Evolutionary conservation across 371 early-diverging fungal genomes (phyloP), one percentile per base, ranked within the genome.

Genomic region (Mycotypha africana): DNA sequence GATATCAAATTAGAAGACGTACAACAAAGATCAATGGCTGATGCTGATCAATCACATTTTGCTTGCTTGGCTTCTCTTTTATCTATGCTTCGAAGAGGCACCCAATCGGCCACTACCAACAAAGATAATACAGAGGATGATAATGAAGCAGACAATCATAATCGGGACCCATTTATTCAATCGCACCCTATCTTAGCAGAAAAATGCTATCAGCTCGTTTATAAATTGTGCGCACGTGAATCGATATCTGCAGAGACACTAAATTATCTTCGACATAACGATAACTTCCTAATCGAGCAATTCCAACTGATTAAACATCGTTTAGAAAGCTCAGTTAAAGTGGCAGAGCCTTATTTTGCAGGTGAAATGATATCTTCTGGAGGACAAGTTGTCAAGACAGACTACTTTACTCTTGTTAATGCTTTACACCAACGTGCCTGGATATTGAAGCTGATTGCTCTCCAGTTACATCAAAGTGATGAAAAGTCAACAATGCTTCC

Each of bases 391-490:
- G 36, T 67, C 42, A 45, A 51, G n/a, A 62, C 59, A 15, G 73
- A 78, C 37, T 72, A 78, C 32, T 52, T 62, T 42, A 67, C 64
- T 8, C 38, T 81, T 21, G 47, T 70, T 17, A 79, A 86, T 9
- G 78, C 79, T 44, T 71, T 93, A 35, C 78, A 91, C 47, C 88
- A 88, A 39, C 85, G 89, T 20, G 79, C 92, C 2, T 94, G 93
- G 93, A 60, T 93, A 14, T 70, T 93, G 69, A 76, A 87, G 40
- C 61, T 79, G 31, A 57, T 89, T n/a, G 89, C 93, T 1, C 53
- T 94, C 35, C 93, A 91, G 56, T 63, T 91, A 30, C 91, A 86
- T 39, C 25, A 32, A 11, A 42, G 51, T 9, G 25, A 28, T 10
- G 23, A 49, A 68, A 78, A 23, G 59, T 49, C 53, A 4, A 42